These are phyloP conservation scores for Hordeum marinum DNA, from an alignment of 176 grass and related monocot genomes.

Conservation along the genomic window DNA sequence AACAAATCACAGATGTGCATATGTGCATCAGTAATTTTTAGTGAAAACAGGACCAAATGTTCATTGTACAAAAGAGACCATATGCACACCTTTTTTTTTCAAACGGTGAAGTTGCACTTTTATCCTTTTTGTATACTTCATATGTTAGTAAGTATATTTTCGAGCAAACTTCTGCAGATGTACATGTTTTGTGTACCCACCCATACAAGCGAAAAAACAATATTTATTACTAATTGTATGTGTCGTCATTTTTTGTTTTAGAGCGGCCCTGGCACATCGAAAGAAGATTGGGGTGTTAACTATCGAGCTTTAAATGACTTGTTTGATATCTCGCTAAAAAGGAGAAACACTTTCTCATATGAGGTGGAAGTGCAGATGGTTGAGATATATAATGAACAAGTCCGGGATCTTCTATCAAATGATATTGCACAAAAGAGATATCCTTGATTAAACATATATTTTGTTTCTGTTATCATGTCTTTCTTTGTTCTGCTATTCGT, in stretches of 20 bases:
- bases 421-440: slow-evolving; percentile 93
- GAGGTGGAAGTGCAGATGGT: slow-evolving; percentile 99
- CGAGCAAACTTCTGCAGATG: background rate
- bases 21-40: background rate
- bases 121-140: background rate
- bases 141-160: background rate
- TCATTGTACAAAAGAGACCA: background rate
- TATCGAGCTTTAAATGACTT: slow-evolving; percentile 97
- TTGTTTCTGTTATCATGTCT: background rate
- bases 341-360: slow-evolving; percentile 82
- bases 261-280: slow-evolving; percentile 87
- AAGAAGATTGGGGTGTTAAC: slow-evolving; percentile 98
- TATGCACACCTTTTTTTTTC: background rate
- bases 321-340: slow-evolving; percentile 77
- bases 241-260: slow-evolving; percentile 35
- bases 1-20: background rate
- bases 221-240: slow-evolving; percentile 2
- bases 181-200: background rate
- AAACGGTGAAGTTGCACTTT: background rate
- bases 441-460: slow-evolving; percentile 46
- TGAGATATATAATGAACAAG: slow-evolving; percentile 99
- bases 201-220: background rate
- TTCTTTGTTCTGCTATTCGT: background rate
- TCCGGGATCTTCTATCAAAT: slow-evolving; percentile 88
- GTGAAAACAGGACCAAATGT: background rate